Evolutionary conservation across 2,329 filamentous ascomycete species (phyloP).

Genomic region (Macrophomina tecta): DNA sequence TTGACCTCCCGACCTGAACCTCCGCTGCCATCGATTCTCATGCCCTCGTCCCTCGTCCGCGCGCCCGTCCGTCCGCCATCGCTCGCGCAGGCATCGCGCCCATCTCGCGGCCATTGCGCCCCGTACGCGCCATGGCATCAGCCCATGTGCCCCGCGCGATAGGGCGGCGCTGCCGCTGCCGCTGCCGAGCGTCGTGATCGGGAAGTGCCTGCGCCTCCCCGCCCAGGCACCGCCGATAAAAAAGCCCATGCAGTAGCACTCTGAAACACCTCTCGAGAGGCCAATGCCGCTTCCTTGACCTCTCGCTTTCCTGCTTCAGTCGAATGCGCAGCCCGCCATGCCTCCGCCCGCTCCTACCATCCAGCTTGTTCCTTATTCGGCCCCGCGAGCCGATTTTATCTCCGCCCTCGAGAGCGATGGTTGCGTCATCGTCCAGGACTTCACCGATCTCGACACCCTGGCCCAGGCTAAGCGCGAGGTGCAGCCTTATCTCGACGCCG

Average conservation of each 20-base stretch:
- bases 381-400: constrained; percentile 36
- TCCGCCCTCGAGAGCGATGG: constrained; percentile 43
- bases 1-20: neutral
- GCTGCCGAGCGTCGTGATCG: constrained; percentile 2
- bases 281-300: neutral
- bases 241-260: constrained; percentile 9
- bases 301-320: neutral
- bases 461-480: constrained; percentile 38
- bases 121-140: neutral
- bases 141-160: neutral
- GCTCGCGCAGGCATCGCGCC: too few relatives aligned
- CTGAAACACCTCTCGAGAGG: neutral
- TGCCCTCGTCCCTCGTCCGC: neutral
- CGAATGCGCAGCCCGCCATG: constrained; percentile 1
- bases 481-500: constrained; percentile 37
- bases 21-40: too few relatives aligned
- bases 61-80: too few relatives aligned
- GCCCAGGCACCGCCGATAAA: constrained; percentile 1
- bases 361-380: constrained; percentile 30
- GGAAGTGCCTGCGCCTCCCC: neutral
- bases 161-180: constrained; percentile 15
- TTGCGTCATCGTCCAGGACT: constrained; percentile 43
- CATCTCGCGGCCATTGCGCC: neutral
- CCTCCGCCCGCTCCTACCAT: constrained; percentile 15
- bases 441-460: constrained; percentile 37